phyloP scores from a whole-genome alignment of 306 rosid genomes.

The Pterocarpus macrocarpus region DNA sequence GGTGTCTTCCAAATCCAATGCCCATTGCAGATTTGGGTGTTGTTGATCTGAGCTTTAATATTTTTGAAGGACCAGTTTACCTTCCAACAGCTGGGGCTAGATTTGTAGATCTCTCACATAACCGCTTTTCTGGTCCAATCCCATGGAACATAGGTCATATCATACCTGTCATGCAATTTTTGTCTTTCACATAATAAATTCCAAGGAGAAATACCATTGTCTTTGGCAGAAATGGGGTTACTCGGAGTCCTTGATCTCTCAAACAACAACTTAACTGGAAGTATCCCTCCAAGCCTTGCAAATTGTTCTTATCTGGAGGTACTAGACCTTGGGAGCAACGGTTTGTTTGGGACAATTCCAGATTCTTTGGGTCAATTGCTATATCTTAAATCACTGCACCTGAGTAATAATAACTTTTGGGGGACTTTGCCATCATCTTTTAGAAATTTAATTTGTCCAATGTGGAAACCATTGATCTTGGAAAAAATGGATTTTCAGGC shows the following conservation, averaged over 20 bases:
- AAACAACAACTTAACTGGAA: conserved; percentile 53
- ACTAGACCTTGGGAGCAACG: conserved; percentile 52
- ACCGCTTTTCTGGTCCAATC: conserved; percentile 51
- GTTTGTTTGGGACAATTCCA: conserved; percentile 50
- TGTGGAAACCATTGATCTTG: conserved; percentile 58
- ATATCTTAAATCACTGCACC: conserved; percentile 45
- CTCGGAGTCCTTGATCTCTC: conserved; percentile 53
- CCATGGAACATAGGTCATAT: conserved; percentile 39
- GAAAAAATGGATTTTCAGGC: conserved; percentile 48
- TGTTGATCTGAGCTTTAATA: conserved; percentile 54
- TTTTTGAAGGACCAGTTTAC: conserved; percentile 53
- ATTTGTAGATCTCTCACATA: conserved; percentile 59
- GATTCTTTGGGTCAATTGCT: conserved; percentile 45
- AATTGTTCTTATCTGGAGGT: conserved; percentile 45
- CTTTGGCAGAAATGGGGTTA: conserved; percentile 15
- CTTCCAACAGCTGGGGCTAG: neutral
- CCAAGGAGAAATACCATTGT: conserved; percentile 53
- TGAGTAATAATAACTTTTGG: conserved; percentile 47
- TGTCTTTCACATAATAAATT: conserved; percentile 56
- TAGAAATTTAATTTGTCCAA: conserved; percentile 49
- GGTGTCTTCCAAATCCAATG: conserved; percentile 50
- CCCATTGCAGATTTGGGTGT: neutral
- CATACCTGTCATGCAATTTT: conserved; percentile 18
- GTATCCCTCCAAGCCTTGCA: conserved; percentile 49
- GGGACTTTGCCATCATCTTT: conserved; percentile 55